A percentile compares a stretch with the other conserved stretches of the same genome.
Conservation (phyloP, 225 moss, liverwort and hornwort genomes). For the Physcomitrellopsis africana region DNA sequence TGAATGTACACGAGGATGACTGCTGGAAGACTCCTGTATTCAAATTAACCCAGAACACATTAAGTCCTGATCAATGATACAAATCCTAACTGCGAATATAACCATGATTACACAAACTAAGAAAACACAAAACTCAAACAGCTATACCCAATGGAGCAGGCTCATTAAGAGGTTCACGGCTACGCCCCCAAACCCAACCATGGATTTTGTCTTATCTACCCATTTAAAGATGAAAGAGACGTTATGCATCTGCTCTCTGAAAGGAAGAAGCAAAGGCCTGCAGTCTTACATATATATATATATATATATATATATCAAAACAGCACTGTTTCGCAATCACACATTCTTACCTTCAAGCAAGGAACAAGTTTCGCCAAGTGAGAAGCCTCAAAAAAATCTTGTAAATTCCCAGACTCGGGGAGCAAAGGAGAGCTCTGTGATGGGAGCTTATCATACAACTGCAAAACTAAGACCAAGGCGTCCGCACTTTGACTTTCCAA, state of each 20-base stretch:
- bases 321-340: neutral
- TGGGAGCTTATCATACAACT: conserved; percentile 71
- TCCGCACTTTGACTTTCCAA: conserved; percentile 68
- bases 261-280: no score
- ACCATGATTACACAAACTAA: neutral
- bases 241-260: no score
- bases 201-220: no score
- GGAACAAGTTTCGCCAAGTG: conserved; percentile 66
- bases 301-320: neutral
- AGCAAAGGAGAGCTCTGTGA: conserved; percentile 59
- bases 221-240: no score
- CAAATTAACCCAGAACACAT: conserved; percentile 14
- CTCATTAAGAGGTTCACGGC: neutral
- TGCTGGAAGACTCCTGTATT: conserved; percentile 78
- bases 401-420: conserved; percentile 67
- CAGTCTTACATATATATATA: no score
- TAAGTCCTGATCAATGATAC: neutral
- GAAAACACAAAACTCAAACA: neutral
- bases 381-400: conserved; percentile 69
- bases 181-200: no score
- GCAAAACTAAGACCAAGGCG: conserved; percentile 63
- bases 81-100: neutral
- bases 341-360: conserved; percentile 72
- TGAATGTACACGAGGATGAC: conserved; percentile 90
- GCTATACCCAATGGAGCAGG: neutral